Evolutionary conservation across 768 basidiomycete genomes (phyloP).

Genomic region (Lyophyllum decastes): DNA sequence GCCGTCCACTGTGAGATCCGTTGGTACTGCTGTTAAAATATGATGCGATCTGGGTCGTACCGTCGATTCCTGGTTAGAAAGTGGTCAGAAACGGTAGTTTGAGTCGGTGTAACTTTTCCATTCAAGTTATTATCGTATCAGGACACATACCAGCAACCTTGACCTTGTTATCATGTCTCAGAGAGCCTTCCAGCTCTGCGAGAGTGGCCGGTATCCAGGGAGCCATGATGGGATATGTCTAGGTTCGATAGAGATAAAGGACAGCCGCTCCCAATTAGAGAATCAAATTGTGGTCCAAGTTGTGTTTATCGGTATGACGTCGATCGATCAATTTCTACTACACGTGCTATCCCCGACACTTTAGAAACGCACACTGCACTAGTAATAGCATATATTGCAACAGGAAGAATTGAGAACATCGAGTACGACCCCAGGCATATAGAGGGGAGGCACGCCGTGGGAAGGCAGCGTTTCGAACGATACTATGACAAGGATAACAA

Average conservation of each 20-base stretch:
- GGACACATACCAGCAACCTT: conserved; percentile 87
- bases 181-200: conserved; percentile 54
- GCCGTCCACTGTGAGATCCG: conserved; percentile 71
- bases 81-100: conserved; percentile 1
- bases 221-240: neutral
- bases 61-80: conserved; percentile 56
- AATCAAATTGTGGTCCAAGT: no score
- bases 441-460: no score
- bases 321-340: neutral
- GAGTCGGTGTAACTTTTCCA: neutral
- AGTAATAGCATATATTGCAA: no score
- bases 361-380: no score
- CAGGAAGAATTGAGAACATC: no score
- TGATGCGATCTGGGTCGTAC: conserved; percentile 36
- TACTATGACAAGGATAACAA: no score
- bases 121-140: neutral
- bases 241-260: neutral
- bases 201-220: conserved; percentile 33
- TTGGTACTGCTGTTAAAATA: neutral
- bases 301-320: neutral
- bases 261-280: no score
- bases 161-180: conserved; percentile 75
- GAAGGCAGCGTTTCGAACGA: no score
- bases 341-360: no score
- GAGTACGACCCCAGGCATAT: no score